Evolutionary conservation across 2,329 filamentous ascomycete genomes (phyloP).

Genomic region (Claviceps digitariae): DNA sequence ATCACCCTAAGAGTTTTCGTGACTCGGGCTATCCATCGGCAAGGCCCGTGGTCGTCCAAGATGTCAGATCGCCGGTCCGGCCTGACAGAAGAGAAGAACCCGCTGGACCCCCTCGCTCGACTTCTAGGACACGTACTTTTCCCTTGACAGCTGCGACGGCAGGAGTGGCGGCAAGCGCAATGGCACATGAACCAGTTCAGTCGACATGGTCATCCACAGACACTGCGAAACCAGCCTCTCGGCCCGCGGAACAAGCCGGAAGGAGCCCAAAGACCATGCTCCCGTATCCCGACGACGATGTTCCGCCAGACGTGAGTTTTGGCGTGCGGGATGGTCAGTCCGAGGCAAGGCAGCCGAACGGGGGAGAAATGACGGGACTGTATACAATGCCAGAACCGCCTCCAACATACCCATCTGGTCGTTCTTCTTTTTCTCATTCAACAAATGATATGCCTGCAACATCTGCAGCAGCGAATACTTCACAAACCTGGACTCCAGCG

Average conservation of each 20-base stretch:
- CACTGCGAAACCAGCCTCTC: slow-evolving; percentile 7
- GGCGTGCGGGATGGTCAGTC: slow-evolving; percentile 9
- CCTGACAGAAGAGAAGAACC: slow-evolving; percentile 11
- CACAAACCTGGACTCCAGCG: slow-evolving; percentile 31
- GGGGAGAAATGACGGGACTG: slow-evolving; percentile 4
- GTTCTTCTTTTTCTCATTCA: not conserved
- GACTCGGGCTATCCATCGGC: slow-evolving; percentile 17
- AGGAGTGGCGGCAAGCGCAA: slow-evolving; percentile 6
- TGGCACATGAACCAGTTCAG: not conserved
- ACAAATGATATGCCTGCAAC: not conserved
- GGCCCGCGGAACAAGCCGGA: slow-evolving; percentile 10
- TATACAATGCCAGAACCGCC: slow-evolving; percentile 13
- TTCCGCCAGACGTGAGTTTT: slow-evolving; percentile 9
- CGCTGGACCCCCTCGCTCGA: slow-evolving; percentile 15
- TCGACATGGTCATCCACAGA: not conserved
- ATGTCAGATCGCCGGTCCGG: slow-evolving; percentile 12
- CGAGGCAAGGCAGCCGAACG: slow-evolving; percentile 1
- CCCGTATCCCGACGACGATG: slow-evolving; percentile 27
- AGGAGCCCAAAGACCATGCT: slow-evolving; percentile 13
- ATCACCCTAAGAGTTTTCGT: slow-evolving; percentile 18
- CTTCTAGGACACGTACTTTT: slow-evolving; percentile 21
- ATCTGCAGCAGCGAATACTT: slow-evolving; percentile 6
- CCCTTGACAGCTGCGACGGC: slow-evolving; percentile 18
- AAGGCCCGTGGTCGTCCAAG: slow-evolving; percentile 23
- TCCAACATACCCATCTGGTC: not conserved